These are phyloP conservation scores for Mikania micrantha DNA, from an alignment of 129 eudicot genomes.

Conservation along the genomic window DNA sequence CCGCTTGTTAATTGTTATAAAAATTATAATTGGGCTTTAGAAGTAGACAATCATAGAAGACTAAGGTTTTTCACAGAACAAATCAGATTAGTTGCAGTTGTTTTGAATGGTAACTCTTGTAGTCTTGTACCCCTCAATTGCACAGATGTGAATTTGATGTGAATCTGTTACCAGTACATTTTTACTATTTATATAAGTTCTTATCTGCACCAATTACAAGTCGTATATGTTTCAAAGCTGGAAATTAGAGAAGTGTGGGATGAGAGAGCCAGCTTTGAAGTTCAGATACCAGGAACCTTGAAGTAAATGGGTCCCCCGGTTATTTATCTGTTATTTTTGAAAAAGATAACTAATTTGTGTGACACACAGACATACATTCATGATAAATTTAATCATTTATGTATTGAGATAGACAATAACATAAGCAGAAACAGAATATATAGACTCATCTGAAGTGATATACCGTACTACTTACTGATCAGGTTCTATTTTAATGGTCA, in stretches of 20 bases:
- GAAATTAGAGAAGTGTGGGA: background rate
- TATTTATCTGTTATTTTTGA: background rate
- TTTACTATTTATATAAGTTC: background rate
- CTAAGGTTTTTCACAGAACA: background rate
- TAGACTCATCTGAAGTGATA: background rate
- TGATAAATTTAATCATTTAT: background rate
- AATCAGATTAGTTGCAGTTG: background rate
- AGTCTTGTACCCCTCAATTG: too few species aligned
- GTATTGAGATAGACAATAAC: background rate
- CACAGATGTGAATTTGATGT: background rate
- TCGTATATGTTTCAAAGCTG: background rate
- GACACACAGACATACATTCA: background rate
- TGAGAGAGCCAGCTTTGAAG: background rate
- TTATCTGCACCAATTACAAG: background rate
- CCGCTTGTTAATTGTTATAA: background rate
- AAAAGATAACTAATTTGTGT: background rate
- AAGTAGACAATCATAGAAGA: background rate
- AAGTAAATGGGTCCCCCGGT: background rate
- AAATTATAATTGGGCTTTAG: background rate
- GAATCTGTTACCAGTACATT: background rate
- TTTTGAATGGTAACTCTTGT: background rate
- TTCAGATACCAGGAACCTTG: background rate
- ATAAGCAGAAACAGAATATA: too few species aligned
- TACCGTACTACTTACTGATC: background rate
- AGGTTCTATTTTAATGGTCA: background rate